phyloP scores from a whole-genome alignment of 73 alveolate species.

The Durusdinium trenchii region DNA sequence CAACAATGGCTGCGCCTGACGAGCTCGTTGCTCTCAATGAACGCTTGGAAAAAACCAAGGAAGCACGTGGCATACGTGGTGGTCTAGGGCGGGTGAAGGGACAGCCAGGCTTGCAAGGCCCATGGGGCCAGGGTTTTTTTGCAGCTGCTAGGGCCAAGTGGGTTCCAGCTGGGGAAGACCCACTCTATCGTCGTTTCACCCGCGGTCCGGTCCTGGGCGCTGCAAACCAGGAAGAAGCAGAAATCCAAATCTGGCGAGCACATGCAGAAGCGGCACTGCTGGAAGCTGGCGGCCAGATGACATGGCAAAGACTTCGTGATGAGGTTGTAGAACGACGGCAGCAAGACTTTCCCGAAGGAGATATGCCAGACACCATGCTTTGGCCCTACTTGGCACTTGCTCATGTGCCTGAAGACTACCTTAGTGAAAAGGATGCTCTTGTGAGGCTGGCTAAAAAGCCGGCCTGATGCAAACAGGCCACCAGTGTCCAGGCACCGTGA shows the following conservation, averaged over 20 bases:
- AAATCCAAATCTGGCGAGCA: conserved; percentile 44
- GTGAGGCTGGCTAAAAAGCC: background rate
- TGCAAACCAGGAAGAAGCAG: conserved; percentile 30
- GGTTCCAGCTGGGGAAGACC: conserved; percentile 88
- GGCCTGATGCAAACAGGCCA: no score
- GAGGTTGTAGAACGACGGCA: conserved; percentile 72
- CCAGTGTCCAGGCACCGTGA: no score
- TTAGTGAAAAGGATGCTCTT: conserved; percentile 69
- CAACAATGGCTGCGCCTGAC: conserved; percentile 67
- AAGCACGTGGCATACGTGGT: conserved; percentile 90
- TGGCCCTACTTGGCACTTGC: conserved; percentile 86
- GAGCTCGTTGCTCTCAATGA: conserved; percentile 75
- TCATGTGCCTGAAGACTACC: conserved; percentile 50
- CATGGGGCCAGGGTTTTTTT: conserved; percentile 92
- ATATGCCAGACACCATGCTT: conserved; percentile 37
- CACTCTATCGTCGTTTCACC: conserved; percentile 72
- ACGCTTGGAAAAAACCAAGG: conserved; percentile 81
- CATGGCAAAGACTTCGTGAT: conserved; percentile 54
- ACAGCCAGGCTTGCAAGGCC: conserved; percentile 56
- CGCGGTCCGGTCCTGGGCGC: conserved; percentile 90
- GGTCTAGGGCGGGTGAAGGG: conserved; percentile 93
- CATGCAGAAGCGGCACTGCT: conserved; percentile 69
- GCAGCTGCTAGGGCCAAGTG: conserved; percentile 59
- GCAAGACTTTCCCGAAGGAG: conserved; percentile 84
- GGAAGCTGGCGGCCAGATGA: conserved; percentile 80